Percentiles rank a stretch among this genome's conserved stretches.
phyloP scores from a whole-genome alignment of 2,329 filamentous ascomycete genomes.

The Gremmenia infestans region DNA sequence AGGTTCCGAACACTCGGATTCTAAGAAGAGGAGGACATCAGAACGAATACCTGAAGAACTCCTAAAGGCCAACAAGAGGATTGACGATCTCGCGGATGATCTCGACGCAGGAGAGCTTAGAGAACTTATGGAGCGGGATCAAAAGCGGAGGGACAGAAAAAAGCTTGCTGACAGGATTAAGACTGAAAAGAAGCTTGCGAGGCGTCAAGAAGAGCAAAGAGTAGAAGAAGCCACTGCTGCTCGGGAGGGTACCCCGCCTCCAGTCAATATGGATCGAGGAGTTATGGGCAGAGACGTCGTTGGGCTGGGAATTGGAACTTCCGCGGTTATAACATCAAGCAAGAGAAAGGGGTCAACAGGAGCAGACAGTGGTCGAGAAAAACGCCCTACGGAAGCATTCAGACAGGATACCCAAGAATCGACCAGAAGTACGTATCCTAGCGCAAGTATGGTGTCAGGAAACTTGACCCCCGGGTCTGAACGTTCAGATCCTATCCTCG shows the following conservation, averaged over 20 bases:
- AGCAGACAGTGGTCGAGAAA: slow-evolving; percentile 32
- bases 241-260: slow-evolving; percentile 46
- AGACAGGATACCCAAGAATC: slow-evolving; percentile 16
- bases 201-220: slow-evolving; percentile 62
- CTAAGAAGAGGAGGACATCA: slow-evolving; percentile 47
- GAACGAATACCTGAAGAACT: slow-evolving; percentile 51
- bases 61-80: slow-evolving; percentile 54
- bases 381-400: slow-evolving; percentile 25
- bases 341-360: slow-evolving; percentile 43
- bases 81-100: slow-evolving; percentile 74
- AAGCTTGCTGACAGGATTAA: slow-evolving; percentile 62
- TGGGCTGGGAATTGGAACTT: slow-evolving; percentile 52
- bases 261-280: slow-evolving; percentile 54
- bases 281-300: slow-evolving; percentile 54
- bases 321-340: slow-evolving; percentile 52
- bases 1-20: slow-evolving; percentile 37
- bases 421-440: slow-evolving; percentile 11
- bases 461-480: slow-evolving; percentile 28
- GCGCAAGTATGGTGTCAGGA: slow-evolving; percentile 23
- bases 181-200: slow-evolving; percentile 58
- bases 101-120: slow-evolving; percentile 79
- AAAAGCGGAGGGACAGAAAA: slow-evolving; percentile 72
- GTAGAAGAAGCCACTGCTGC: slow-evolving; percentile 52
- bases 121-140: slow-evolving; percentile 86
- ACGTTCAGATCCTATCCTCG: slow-evolving; percentile 36